Percentiles rank a stretch among this genome's conserved stretches.
phyloP scores from a whole-genome alignment of 1,284 basidiomycete genomes.

The Ganoderma multipileum region DNA sequence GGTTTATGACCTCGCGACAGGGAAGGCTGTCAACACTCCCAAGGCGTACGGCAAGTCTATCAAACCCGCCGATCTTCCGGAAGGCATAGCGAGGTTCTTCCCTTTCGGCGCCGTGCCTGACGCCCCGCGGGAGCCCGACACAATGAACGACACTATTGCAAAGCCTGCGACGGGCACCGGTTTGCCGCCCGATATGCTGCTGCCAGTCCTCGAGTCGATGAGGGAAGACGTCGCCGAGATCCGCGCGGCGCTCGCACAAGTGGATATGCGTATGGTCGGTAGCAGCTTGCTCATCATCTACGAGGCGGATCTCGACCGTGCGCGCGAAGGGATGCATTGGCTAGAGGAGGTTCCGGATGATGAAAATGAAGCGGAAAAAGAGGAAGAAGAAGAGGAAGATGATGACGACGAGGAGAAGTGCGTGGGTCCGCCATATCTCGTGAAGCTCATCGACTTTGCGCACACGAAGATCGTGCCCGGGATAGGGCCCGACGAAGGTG shows the following conservation, averaged over 20 bases:
- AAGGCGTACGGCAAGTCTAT: slow-evolving; percentile 87
- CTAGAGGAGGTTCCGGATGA: slow-evolving; percentile 43
- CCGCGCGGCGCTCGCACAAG: slow-evolving; percentile 52
- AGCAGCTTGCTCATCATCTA: slow-evolving; percentile 85
- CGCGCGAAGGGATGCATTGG: slow-evolving; percentile 47
- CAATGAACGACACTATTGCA: neutral
- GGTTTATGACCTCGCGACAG: slow-evolving; percentile 75
- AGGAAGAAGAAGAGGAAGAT: slow-evolving; percentile 42
- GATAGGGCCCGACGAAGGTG: slow-evolving; percentile 81
- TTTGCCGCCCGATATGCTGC: slow-evolving; percentile 62
- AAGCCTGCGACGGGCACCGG: slow-evolving; percentile 41
- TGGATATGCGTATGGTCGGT: slow-evolving; percentile 86
- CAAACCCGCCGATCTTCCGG: slow-evolving; percentile 67
- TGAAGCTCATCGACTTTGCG: slow-evolving; percentile 94
- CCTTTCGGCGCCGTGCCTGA: slow-evolving; percentile 50
- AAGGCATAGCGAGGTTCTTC: slow-evolving; percentile 84
- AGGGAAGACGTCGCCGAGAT: slow-evolving; percentile 66
- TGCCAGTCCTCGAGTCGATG: slow-evolving; percentile 67
- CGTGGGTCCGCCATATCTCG: slow-evolving; percentile 60
- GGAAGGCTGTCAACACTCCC: slow-evolving; percentile 64
- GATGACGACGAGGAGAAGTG: slow-evolving; percentile 43
- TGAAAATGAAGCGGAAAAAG: slow-evolving; percentile 46
- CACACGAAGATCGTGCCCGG: slow-evolving; percentile 80
- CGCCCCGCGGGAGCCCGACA: slow-evolving; percentile 4
- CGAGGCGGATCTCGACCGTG: slow-evolving; percentile 68